Base-by-base conservation (phyloP, 495 filamentous ascomycete genomes). In the Parachaetomium inaequale region DNA sequence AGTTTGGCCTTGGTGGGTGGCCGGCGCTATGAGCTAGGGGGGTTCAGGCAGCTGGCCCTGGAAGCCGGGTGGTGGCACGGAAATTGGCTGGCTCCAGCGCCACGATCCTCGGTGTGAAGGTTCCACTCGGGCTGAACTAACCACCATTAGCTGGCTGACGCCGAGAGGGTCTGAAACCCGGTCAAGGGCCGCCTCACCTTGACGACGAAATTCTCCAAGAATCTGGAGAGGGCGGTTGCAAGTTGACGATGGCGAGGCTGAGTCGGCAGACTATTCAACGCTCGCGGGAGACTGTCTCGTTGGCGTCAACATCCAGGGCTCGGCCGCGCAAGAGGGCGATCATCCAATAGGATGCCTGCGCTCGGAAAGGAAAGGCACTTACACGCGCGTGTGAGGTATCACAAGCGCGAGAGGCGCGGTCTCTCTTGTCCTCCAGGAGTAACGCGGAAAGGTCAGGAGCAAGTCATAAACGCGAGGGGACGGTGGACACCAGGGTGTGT, bases 11-110 rank as follows among this genome's bases (percentile, higher is more conserved):
- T 55, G 66, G 63, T 64, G 66, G 63, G 62, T 67, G 69, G 64
- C 68, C 59, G 64, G 69, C 70, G 63, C 66, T 69, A 58, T 66
- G 58, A 65, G 53, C 47, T 52, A 59, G 34, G 51, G 63, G 60
- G 56, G 31, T 50, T 36, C 45, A 53, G 55, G 55, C 32, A 63
- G 50, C 58, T 64, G 50, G 56, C 56, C 43, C 56, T 50, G 56
- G 15, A 55, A 51, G 50, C 46, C 45, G 47, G 61, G 59, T 55
- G 55, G 68, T 63, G 68, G 66, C 63, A 65, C 68, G 54, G 69
- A 69, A 65, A 66, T 67, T 69, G 67, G 60, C 50, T 57, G 55
- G 58, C 56, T 50, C 45, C 14, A 21, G 58, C 49, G 56, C 58
- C 47, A 56, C 55, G 61, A 59, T 55, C 28, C 28, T 25, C 31